Evolutionary conservation across 2,329 filamentous ascomycete species (phyloP), one percentile per base, ranked within the genome.

Genomic region (Aureobasidium subglaciale): DNA sequence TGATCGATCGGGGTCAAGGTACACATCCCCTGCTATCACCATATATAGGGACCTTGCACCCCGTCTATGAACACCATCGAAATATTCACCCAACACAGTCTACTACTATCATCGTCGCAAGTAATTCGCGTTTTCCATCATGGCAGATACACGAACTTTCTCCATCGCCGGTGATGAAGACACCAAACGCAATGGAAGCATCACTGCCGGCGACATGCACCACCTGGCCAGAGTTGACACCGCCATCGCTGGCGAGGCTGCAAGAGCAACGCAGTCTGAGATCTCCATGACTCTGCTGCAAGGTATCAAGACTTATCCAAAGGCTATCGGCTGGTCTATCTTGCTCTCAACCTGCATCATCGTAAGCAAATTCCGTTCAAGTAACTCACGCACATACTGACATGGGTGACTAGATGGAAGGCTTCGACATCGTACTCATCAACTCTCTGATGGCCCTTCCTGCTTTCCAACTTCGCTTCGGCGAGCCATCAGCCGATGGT

Each of bases 381-480:
- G 16, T n/a, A 37, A n/a, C 34, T 5, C 16, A n/a, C 34, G 8
- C 5, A 37, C 15, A 9, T 18, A 37, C 16, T 5, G 5, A n/a
- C n/a, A n/a, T n/a, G n/a, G n/a, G n/a, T n/a, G n/a, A n/a, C n/a
- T n/a, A 45, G 41, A 73, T 73, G 71, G 71, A 73, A 59, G 71
- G 71, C 2, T 73, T 69, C 61, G 70, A 74, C 46, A 62, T 67
- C 4, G 63, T 66, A 13, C 62, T 74, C 10, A 65, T 74, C 29
- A 61, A 63, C 30, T 64, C 60, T 10, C 62, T 74, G 35, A 68
- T 66, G 48, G 70, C 64, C 6, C 64, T 64, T 3, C 63, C 63
- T 7, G 58, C 67, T 1, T 70, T 69, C 55, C 58, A 63, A 37
- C 40, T 58, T 18, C 41, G 54, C 9, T 81, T 75, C 58, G 78